These are phyloP conservation scores for Leccinellum rugosiceps DNA, from an alignment of 768 basidiomycete species.

Conservation along the genomic window DNA sequence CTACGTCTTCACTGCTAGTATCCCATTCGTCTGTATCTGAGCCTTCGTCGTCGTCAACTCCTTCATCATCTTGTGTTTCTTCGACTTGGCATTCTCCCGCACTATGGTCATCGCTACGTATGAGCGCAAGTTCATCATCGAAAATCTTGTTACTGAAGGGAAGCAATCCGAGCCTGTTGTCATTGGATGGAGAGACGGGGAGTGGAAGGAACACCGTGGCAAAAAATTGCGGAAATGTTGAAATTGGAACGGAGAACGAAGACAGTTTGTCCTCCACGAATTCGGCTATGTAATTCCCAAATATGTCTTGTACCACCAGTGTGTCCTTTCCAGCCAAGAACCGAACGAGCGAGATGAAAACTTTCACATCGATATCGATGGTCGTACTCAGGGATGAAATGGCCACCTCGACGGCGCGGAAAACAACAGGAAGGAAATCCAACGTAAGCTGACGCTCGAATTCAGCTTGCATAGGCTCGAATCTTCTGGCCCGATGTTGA, in stretches of 20 bases:
- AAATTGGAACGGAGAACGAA: conserved; percentile 13
- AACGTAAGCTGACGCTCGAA: conserved; percentile 34
- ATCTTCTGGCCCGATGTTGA: conserved; percentile 38
- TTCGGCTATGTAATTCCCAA: conserved; percentile 27
- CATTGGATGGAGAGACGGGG: background rate
- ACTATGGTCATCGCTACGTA: conserved; percentile 21
- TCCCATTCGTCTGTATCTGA: conserved; percentile 22
- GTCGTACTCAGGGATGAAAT: conserved; percentile 20
- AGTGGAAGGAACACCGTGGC: conserved; percentile 17
- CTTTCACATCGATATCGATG: conserved; percentile 52
- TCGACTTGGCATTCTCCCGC: conserved; percentile 4
- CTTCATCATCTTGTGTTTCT: conserved; percentile 14
- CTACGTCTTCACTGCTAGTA: conserved; percentile 15
- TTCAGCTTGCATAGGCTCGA: conserved; percentile 23
- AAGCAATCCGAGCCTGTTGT: conserved; percentile 24
- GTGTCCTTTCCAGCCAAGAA: conserved; percentile 28
- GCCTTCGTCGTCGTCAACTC: conserved; percentile 12
- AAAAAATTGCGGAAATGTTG: conserved; percentile 19
- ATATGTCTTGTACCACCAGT: conserved; percentile 23
- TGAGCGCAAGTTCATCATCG: conserved; percentile 36
- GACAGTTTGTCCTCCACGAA: conserved; percentile 24
- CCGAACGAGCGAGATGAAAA: conserved; percentile 46
- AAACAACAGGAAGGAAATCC: conserved; percentile 40
- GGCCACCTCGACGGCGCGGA: conserved; percentile 31
- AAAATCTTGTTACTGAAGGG: conserved; percentile 43